phyloP scores from a whole-genome alignment of 768 basidiomycete genomes.

The Russula compacta region DNA sequence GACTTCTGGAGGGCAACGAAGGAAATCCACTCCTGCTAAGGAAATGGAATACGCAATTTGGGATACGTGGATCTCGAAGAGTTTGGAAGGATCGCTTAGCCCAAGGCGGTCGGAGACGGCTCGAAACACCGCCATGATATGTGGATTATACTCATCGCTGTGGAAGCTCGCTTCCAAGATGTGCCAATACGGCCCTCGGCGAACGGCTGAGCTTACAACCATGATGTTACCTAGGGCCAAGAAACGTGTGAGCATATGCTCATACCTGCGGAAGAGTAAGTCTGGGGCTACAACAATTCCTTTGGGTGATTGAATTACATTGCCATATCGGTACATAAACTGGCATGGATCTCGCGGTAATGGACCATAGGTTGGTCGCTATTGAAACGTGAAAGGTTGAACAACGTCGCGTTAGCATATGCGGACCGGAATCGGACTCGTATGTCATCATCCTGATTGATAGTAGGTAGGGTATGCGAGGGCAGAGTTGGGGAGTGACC shows the following conservation, averaged over 20 bases:
- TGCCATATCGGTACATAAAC: conserved; percentile 37
- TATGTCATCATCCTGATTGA: conserved; percentile 66
- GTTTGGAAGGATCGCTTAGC: conserved; percentile 43
- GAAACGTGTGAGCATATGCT: conserved; percentile 65
- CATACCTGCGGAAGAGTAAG: conserved; percentile 31
- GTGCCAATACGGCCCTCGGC: conserved; percentile 84
- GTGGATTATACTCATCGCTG: conserved; percentile 31
- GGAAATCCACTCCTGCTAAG: conserved; percentile 39
- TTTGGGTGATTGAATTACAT: conserved; percentile 43
- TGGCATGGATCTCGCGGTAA: conserved; percentile 41
- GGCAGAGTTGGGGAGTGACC: conserved; percentile 25
- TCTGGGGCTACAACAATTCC: background rate
- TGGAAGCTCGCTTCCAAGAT: conserved; percentile 60
- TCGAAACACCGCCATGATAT: conserved; percentile 43
- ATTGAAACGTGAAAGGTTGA: conserved; percentile 38
- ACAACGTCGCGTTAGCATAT: conserved; percentile 46
- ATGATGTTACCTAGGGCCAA: conserved; percentile 69
- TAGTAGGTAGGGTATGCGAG: conserved; percentile 37
- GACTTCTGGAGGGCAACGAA: conserved; percentile 54
- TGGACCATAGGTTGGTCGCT: conserved; percentile 28
- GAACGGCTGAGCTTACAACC: conserved; percentile 64
- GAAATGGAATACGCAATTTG: conserved; percentile 67
- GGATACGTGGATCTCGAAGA: conserved; percentile 73
- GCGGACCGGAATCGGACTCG: conserved; percentile 78
- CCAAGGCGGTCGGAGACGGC: conserved; percentile 64